Base-by-base conservation (phyloP, 2,329 filamentous ascomycete genomes). In the Huntiella savannae region DNA sequence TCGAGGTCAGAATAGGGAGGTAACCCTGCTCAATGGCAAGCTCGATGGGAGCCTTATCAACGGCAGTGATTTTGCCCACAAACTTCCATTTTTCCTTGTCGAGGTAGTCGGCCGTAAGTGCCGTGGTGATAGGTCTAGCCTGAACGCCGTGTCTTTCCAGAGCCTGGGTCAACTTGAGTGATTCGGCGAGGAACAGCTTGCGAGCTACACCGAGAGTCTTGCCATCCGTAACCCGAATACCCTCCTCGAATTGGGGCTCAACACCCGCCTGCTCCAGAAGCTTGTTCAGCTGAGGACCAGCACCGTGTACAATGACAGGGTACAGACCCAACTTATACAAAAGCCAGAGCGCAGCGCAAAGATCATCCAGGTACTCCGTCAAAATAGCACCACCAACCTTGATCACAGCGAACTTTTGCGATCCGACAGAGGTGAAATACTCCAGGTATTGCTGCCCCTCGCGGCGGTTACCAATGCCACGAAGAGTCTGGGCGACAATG, bases 401-500 rank as follows among this genome's bases (percentile, higher is more conserved):
- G 64, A 98, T 93, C 42, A 98, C 88, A 54, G 87, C 88, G 62
- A 96, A 98, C 59, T 93, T 86, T 67, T 96, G 87, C 33, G 86
- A 93, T 39, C 86, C 91, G 51, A 95, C 87, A 33, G 87, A 94
- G 55, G 82, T 91, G 70, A 98, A 98, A 61, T 96, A 86, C 54
- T 87, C 91, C 50, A 96, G 78, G 63, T 96, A 96, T 64, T 96
- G 88, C 68, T 95, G 84, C 52, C 92, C 85, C 67, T 98, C 88
- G 51, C 88, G 73, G 73, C 92, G 93, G 52, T 86, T 94, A 52
- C 86, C 88, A 60, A 96, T 92, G 65, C 88, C 94, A 67, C 85
- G 93, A 55, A 96, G 72, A 50, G 94, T 74, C 58, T 58, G 63
- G 53, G 55, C 56, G 32, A 63, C 59, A 46, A 63, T 62, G 52